Evolutionary conservation across 805 yeast genomes (phyloP).

Genomic region (Maudiozyma serrabonitensis): DNA sequence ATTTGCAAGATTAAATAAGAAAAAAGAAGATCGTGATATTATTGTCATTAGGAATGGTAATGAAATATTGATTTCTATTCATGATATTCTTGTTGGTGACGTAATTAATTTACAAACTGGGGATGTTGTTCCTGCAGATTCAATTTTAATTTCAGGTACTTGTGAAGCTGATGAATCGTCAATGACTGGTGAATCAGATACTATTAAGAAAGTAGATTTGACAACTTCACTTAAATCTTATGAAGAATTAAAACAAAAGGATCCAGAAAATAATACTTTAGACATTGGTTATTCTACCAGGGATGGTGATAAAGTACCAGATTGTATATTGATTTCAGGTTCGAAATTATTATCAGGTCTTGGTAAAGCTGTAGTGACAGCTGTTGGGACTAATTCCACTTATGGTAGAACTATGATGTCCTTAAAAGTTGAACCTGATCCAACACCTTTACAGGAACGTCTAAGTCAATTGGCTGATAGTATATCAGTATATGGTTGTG

Average conservation of each 20-base stretch:
- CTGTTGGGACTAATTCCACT: slow-evolving; percentile 82
- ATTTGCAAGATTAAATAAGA: slow-evolving; percentile 76
- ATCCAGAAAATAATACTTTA: slow-evolving; percentile 10
- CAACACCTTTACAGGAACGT: slow-evolving; percentile 82
- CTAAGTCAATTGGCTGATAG: slow-evolving; percentile 79
- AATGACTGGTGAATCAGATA: slow-evolving; percentile 87
- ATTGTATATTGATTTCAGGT: slow-evolving; percentile 86
- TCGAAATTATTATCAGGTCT: slow-evolving; percentile 79
- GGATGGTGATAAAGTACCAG: slow-evolving; percentile 31
- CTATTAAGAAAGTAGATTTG: slow-evolving; percentile 62
- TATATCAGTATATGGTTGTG: slow-evolving; percentile 86
- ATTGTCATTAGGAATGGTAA: slow-evolving; percentile 67
- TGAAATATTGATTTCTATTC: slow-evolving; percentile 59
- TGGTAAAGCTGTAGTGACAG: slow-evolving; percentile 78
- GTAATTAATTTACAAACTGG: slow-evolving; percentile 79
- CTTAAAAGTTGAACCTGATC: slow-evolving; percentile 63
- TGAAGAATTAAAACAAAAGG: slow-evolving; percentile 10
- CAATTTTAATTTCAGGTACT: slow-evolving; percentile 60
- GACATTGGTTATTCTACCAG: slow-evolving; percentile 8
- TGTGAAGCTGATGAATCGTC: slow-evolving; percentile 89
- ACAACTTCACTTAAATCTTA: slow-evolving; percentile 28
- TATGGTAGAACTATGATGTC: slow-evolving; percentile 89
- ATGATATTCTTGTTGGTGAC: slow-evolving; percentile 81
- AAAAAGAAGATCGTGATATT: slow-evolving; percentile 75
- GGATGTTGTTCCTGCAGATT: slow-evolving; percentile 86